Base-by-base conservation (phyloP, 306 rosid species). In the Pyrus communis region DNA sequence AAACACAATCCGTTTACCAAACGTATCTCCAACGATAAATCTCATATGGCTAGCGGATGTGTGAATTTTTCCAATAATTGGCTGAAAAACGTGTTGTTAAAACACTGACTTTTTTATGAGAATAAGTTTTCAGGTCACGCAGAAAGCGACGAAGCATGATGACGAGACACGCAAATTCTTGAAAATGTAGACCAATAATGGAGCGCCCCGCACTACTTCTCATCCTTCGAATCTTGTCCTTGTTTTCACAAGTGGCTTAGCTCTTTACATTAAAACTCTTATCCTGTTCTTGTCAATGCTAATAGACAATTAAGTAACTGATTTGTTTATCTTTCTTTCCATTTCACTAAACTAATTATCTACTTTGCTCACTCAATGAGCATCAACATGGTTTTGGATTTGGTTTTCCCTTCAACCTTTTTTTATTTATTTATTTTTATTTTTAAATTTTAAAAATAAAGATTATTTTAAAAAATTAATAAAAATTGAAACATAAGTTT, bases 1-100 rank as follows among this genome's bases (percentile, higher is more conserved):
- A 35, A 35, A 35, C 1, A 35, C 10, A 2, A 35, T 0, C 2
- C 0, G 0, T 35, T 35, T 7, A 10, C 2, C 42, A 35, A 1
- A 35, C 42, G 9, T 7, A 40, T 17, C 55, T 15, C 8, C 2
- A 49, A 1, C 18, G 18, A 15, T 15, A 49, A 4, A 49, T 15
- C 55, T 49, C 55, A 49, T 17, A 57, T 0, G 62, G 10, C 13
- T 1, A 8, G 3, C 0, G 61, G 25, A 55, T 3, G 3, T 3
- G 22, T 23, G 42, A 15, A 17, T 61, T 28, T 23, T 59, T 5
- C 65, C 14, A 11, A 13, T 19, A 25, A 27, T 27, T 63, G 68
- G 68, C 43, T 7, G 43, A 30, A 30, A 31, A 64, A 31, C 45
- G 69, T 64, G 69, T 17, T 64, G 14, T 14, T 31, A 31, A 17